These are phyloP conservation scores for Rhipidocladum racemiflorum DNA, from an alignment of 176 grass and related monocot genomes.

Conservation along the genomic window DNA sequence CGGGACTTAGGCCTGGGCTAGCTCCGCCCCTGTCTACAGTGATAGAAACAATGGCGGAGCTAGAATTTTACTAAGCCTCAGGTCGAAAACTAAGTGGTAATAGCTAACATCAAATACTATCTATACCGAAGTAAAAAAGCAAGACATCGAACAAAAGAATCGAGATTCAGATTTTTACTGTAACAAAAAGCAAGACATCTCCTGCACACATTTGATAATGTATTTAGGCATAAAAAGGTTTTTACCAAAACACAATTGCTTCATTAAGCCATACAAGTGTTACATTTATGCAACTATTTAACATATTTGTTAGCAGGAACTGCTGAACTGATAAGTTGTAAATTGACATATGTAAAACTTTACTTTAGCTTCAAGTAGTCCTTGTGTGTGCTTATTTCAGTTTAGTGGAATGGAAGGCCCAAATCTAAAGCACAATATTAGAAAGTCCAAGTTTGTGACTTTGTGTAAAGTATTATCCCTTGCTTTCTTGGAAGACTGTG, in stretches of 20 bases:
- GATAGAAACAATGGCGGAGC: too few relatives aligned
- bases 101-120: too few relatives aligned
- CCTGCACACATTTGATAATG: slow-evolving; percentile 39
- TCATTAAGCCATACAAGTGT: not conserved
- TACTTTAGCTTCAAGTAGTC: not conserved
- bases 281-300: not conserved
- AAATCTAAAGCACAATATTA: not conserved
- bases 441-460: not conserved
- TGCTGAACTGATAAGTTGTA: not conserved
- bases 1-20: too few relatives aligned
- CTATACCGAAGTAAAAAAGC: too few relatives aligned
- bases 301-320: not conserved
- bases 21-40: too few relatives aligned
- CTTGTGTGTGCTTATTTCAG: not conserved
- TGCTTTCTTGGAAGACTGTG: not conserved
- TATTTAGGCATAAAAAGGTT: not conserved
- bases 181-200: too few relatives aligned
- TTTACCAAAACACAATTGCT: not conserved
- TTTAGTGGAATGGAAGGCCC: slow-evolving; percentile 1
- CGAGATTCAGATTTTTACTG: too few relatives aligned
- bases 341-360: not conserved
- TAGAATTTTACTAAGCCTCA: too few relatives aligned
- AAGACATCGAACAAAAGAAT: too few relatives aligned
- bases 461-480: not conserved
- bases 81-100: too few relatives aligned